Base-by-base conservation (phyloP, 306 rosid species). In the Mucuna pruriens region DNA sequence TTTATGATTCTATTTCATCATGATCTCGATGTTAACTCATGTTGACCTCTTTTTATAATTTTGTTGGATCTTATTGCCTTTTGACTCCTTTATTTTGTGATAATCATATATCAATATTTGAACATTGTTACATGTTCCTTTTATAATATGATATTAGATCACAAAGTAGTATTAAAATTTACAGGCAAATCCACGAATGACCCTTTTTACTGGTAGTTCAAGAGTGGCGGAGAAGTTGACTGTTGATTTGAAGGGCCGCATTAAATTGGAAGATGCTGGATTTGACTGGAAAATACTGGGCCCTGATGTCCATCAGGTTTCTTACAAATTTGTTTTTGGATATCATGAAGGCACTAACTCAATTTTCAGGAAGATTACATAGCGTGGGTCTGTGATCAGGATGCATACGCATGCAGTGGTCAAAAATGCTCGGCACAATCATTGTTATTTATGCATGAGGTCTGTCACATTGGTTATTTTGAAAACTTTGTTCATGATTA, bases 391-490 rank as follows among this genome's bases (percentile, higher is more conserved):
- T 95, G 98, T 82, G 99, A 95, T 83, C 99, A 95, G 86, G 99
- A 95, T 91, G 99, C 99, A 68, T 95, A 93, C 26, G 99, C 99
- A 57, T 91, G 99, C 80, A 95, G 98, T 52, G 99, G 99, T 74
- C 99, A 95, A 87, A 95, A 95, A 88, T 95, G 99, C 90, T 95
- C 99, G 0, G 99, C 99, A 31, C 97, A 93, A 52, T 95, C 98
- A 29, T 86, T 95, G 79, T 75, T 95, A 61, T 91, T 95, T 83
- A 88, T 95, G 87, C 99, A 95, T 23, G 98, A 95, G 99, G 99
- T 95, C 76, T 71, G 92, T 38, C 65, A 69, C 70, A 74, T 57
- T 31, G 9, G 20, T 64, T 87, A 64, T 39, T 61, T 51, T 68
- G 39, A 63, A 49, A 26, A 58, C 36, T 79, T 44, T 57, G 9